Conservation (phyloP, 2,329 filamentous ascomycete species). For the Knufia petricola region DNA sequence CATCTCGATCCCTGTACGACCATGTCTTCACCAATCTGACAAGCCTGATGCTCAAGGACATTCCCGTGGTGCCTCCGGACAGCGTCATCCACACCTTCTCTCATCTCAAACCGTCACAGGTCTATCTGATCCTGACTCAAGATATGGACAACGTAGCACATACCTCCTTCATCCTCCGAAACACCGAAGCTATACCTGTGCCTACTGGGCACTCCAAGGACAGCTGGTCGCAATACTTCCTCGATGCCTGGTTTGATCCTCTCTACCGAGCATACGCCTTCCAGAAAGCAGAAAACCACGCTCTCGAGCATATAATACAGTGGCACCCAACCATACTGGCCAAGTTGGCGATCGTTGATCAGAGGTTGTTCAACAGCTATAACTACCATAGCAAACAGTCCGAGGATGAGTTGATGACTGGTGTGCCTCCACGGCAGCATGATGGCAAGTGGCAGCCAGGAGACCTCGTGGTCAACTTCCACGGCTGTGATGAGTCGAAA, state of each 20-base stretch:
- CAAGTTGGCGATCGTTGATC: conserved; percentile 80
- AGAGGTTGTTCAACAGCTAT: conserved; percentile 75
- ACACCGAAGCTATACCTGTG: conserved; percentile 15
- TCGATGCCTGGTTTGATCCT: conserved; percentile 95
- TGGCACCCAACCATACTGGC: conserved; percentile 96
- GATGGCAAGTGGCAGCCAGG: conserved; percentile 67
- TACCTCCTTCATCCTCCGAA: conserved; percentile 65
- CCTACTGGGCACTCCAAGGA: conserved; percentile 44
- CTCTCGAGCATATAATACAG: conserved; percentile 80
- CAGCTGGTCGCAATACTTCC: conserved; percentile 84
- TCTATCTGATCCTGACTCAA: conserved; percentile 76
- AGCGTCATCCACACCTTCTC: conserved; percentile 93
- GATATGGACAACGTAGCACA: conserved; percentile 69
- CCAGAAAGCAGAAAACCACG: conserved; percentile 85
- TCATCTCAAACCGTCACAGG: conserved; percentile 65
- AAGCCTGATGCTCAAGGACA: conserved; percentile 70
- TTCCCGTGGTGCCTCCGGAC: conserved; percentile 83
- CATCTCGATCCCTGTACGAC: conserved; percentile 56
- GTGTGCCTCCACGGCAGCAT: conserved; percentile 16
- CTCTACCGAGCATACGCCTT: conserved; percentile 93
- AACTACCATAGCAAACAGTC: conserved; percentile 30
- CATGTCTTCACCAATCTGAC: conserved; percentile 67
- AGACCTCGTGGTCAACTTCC: conserved; percentile 73
- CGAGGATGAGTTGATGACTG: background rate
- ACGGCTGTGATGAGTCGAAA: conserved; percentile 53